Evolutionary conservation across 768 basidiomycete genomes (phyloP).

Genomic region (Podaxis sp.): DNA sequence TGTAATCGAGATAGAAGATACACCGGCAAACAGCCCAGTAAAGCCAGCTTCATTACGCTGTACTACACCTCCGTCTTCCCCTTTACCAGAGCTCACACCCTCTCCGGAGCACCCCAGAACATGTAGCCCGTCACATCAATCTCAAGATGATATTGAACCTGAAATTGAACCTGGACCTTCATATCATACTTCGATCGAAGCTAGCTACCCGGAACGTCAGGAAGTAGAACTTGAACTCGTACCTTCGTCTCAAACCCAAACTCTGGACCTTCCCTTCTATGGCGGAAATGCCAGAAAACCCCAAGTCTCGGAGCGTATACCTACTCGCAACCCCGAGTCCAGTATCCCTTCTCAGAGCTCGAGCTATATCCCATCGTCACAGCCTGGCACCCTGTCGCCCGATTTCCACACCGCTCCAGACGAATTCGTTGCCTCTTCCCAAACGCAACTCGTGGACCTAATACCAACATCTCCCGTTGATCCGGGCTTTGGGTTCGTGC

Average conservation of each 20-base stretch:
- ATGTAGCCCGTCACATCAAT: neutral
- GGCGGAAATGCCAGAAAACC: slow-evolving; percentile 13
- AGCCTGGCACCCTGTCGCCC: neutral
- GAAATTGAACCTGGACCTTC: neutral
- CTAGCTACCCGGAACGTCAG: neutral
- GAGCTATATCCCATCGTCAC: slow-evolving; percentile 1
- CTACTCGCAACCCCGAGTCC: neutral
- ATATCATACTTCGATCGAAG: neutral
- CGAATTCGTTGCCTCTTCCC: slow-evolving; percentile 14
- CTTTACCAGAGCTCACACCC: slow-evolving; percentile 11
- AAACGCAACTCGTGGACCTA: slow-evolving; percentile 8
- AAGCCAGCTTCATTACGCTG: neutral
- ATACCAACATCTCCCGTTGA: neutral
- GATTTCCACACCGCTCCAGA: neutral
- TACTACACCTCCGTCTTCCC: slow-evolving; percentile 10
- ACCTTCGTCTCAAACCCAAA: slow-evolving; percentile 40
- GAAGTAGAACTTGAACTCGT: slow-evolving; percentile 16
- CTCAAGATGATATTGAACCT: neutral
- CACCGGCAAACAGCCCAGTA: neutral
- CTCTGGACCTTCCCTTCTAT: slow-evolving; percentile 3
- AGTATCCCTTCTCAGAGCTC: slow-evolving; percentile 21
- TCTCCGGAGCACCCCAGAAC: neutral
- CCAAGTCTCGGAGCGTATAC: neutral
- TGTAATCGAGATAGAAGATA: slow-evolving; percentile 5
- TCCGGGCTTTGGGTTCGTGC: slow-evolving; percentile 31